Percentiles rank a stretch among this genome's conserved stretches.
Evolutionary conservation across 1,139 yeast species (phyloP).

Genomic region (Geotrichum cucujoidarum): DNA sequence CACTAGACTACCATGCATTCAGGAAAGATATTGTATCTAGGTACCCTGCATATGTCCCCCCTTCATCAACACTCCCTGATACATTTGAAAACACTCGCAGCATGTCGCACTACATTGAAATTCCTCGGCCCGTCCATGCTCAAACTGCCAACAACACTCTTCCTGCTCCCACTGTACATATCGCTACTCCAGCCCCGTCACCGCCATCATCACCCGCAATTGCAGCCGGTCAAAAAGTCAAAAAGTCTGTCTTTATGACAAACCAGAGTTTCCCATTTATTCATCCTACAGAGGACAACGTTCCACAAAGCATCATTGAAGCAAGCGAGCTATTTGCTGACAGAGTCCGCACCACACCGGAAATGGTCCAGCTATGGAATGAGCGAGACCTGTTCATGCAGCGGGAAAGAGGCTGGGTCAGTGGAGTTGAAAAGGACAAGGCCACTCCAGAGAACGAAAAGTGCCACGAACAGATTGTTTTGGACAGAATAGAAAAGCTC

Average conservation of each 20-base stretch:
- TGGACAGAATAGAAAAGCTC: conserved; percentile 56
- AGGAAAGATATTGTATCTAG: conserved; percentile 69
- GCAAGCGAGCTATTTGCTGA: conserved; percentile 62
- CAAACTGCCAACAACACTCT: conserved; percentile 54
- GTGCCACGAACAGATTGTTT: conserved; percentile 39
- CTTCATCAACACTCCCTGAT: conserved; percentile 44
- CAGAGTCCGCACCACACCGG: conserved; percentile 61
- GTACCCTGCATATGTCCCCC: conserved; percentile 64
- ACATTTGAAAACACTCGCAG: conserved; percentile 46
- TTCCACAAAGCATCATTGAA: conserved; percentile 75
- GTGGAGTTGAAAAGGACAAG: conserved; percentile 17
- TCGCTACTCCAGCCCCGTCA: conserved; percentile 87
- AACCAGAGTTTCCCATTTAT: conserved; percentile 77
- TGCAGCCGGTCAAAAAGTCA: conserved; percentile 52
- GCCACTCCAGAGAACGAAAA: conserved; percentile 17
- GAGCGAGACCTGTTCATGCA: conserved; percentile 66
- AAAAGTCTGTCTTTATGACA: conserved; percentile 66
- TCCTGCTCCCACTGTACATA: conserved; percentile 62
- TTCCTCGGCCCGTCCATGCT: conserved; percentile 52
- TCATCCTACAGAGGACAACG: conserved; percentile 51
- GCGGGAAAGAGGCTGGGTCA: conserved; percentile 66
- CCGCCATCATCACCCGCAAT: conserved; percentile 63
- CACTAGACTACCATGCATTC: conserved; percentile 74
- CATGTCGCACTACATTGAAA: conserved; percentile 42
- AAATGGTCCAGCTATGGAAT: conserved; percentile 63